Conservation (phyloP, 768 basidiomycete genomes). For the Clavaria fumosa region DNA sequence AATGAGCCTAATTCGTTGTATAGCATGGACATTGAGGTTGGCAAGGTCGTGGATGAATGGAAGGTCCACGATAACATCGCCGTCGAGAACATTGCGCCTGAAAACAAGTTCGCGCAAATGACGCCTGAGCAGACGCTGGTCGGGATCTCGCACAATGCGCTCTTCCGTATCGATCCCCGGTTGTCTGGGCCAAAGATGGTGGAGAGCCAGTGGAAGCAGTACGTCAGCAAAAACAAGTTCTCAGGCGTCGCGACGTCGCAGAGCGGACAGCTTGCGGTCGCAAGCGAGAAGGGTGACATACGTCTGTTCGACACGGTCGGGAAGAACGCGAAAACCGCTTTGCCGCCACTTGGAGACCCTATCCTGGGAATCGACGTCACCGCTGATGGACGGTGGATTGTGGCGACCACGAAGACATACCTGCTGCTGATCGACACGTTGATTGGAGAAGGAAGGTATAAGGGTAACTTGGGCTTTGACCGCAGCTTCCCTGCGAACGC, state of each 20-base stretch:
- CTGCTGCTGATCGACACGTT: conserved; percentile 87
- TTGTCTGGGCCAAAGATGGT: conserved; percentile 86
- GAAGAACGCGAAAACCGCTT: conserved; percentile 96
- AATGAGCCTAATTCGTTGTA: conserved; percentile 67
- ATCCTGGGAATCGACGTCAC: conserved; percentile 92
- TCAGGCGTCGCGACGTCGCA: conserved; percentile 85
- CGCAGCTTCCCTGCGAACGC: conserved; percentile 87
- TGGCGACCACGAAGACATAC: conserved; percentile 92
- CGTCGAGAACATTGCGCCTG: conserved; percentile 82
- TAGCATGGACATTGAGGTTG: conserved; percentile 84
- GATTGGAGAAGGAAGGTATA: conserved; percentile 81
- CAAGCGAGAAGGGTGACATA: conserved; percentile 94
- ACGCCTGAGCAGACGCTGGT: conserved; percentile 87
- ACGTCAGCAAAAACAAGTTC: conserved; percentile 88
- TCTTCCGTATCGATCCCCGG: conserved; percentile 97
- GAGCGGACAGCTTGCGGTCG: conserved; percentile 76
- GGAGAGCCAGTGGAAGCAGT: conserved; percentile 91
- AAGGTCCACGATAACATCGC: conserved; percentile 83
- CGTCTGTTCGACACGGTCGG: conserved; percentile 90
- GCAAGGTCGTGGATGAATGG: conserved; percentile 97
- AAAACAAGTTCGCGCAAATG: conserved; percentile 89
- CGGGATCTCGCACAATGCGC: conserved; percentile 83
- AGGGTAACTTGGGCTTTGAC: conserved; percentile 79
- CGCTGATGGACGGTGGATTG: conserved; percentile 84
- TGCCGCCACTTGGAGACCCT: conserved; percentile 89